Base-by-base conservation (phyloP, 2,329 filamentous ascomycete species). In the Fusarium lyarnte region DNA sequence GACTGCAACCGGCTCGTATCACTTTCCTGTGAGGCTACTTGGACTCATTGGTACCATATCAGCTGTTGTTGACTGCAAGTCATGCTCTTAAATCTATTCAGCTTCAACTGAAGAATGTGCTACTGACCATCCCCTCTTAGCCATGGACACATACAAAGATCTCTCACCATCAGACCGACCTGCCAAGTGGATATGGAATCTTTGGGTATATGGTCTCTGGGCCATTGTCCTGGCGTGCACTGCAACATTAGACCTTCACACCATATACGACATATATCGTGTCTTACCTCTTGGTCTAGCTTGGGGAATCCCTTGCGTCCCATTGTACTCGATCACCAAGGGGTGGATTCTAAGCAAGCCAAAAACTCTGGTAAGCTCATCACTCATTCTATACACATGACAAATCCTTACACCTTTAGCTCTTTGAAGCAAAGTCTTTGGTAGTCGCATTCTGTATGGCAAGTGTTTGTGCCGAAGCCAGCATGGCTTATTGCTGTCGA, bases 61-160 rank as follows among this genome's bases (percentile, higher is more conserved):
- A 5, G 58, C 66, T n/a, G 39, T 33, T 4, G 63, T 69, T 8
- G 66, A 69, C 13, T 66, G 66, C 21, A 63, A 27, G 66, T 49
- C 2, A 27, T 39, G 19, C 2, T 29, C n/a, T 23, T 19, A 13
- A 4, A 21, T 23, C 23, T 17, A 10, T 6, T 21, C 1, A 6
- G 16, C 13, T 16, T 16, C 23, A 27, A 27, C 23, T 11, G 1
- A 17, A n/a, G 8, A 11, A 12, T 4, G 3, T 16, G 5, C n/a
- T 29, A 42, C 38, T 66, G 6, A 69, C 31, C 6, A 31, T 17
- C n/a, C 21, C 19, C 14, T 21, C 7, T 11, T 9, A 69, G 63
- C 66, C 2, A 67, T 69, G 49, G 66, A 67, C 10, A 69, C 66
- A 27, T 69, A 69, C 27, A 69, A 67, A 58, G 66, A 69, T 1